These are phyloP conservation scores for Ephemerocybe angulata DNA, from an alignment of 768 basidiomycete species.

Conservation along the genomic window DNA sequence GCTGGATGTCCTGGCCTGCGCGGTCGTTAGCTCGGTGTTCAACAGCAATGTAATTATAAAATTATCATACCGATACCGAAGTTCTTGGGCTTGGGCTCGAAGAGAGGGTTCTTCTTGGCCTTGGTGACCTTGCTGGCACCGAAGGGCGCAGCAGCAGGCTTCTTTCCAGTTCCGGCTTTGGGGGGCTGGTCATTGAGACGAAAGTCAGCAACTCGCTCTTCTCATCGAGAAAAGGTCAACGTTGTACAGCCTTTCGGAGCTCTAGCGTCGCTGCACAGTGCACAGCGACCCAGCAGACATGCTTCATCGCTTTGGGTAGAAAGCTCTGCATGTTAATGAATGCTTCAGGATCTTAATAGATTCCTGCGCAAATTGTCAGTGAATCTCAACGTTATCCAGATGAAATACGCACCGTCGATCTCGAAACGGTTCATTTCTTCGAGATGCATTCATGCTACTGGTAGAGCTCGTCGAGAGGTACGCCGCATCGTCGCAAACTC, in stretches of 20 bases:
- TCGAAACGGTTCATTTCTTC: slow-evolving; percentile 19
- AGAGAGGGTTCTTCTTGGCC: slow-evolving; percentile 90
- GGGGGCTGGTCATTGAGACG: slow-evolving; percentile 95
- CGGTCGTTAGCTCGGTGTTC: too few species aligned
- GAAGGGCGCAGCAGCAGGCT: slow-evolving; percentile 81
- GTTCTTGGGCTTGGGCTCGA: slow-evolving; percentile 86
- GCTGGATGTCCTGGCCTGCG: slow-evolving; percentile 92
- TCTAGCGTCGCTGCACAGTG: slow-evolving; percentile 42
- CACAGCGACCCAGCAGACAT: slow-evolving; percentile 34
- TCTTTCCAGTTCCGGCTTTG: slow-evolving; percentile 74
- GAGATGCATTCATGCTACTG: slow-evolving; percentile 32
- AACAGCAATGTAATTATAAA: neutral
- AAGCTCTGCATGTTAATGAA: neutral
- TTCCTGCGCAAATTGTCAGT: neutral
- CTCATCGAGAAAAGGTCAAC: slow-evolving; percentile 24
- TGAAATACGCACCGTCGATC: slow-evolving; percentile 51
- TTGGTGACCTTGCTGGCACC: slow-evolving; percentile 75
- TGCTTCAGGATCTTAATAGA: neutral
- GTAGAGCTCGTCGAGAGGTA: slow-evolving; percentile 37
- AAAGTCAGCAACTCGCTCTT: slow-evolving; percentile 42
- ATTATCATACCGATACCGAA: slow-evolving; percentile 92
- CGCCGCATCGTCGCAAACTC: slow-evolving; percentile 34
- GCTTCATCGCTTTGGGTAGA: slow-evolving; percentile 32
- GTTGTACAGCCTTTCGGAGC: slow-evolving; percentile 55
- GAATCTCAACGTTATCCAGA: slow-evolving; percentile 33